Evolutionary conservation across 1,139 yeast genomes (phyloP).

Genomic region (Hanseniaspora gamundiae): DNA sequence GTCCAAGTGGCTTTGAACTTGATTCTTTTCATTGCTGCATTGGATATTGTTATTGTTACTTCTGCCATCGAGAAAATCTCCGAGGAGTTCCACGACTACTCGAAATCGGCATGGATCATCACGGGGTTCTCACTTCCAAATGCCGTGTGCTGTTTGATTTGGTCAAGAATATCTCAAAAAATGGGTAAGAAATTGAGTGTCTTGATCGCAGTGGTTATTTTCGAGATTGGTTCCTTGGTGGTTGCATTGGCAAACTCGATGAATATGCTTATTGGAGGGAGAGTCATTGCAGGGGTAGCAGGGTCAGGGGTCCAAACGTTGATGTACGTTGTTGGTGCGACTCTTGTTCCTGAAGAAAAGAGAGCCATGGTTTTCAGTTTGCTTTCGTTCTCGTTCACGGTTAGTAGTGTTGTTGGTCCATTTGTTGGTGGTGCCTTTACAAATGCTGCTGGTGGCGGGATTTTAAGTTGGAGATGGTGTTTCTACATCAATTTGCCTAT

Average conservation of each 20-base stretch:
- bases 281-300: slow-evolving; percentile 62
- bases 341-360: slow-evolving; percentile 44
- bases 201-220: slow-evolving; percentile 38
- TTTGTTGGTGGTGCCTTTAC: slow-evolving; percentile 61
- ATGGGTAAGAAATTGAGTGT: slow-evolving; percentile 48
- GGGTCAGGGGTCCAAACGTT: slow-evolving; percentile 58
- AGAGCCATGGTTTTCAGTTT: slow-evolving; percentile 41
- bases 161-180: slow-evolving; percentile 25
- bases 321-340: slow-evolving; percentile 46
- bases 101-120: slow-evolving; percentile 48
- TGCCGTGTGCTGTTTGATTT: slow-evolving; percentile 1
- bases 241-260: slow-evolving; percentile 45
- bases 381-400: slow-evolving; percentile 40
- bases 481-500: slow-evolving; percentile 61
- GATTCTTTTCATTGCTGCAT: slow-evolving; percentile 45
- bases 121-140: slow-evolving; percentile 43
- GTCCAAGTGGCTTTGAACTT: slow-evolving; percentile 10
- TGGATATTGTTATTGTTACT: slow-evolving; percentile 57
- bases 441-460: slow-evolving; percentile 36
- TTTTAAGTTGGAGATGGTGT: slow-evolving; percentile 56
- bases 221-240: slow-evolving; percentile 52
- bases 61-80: slow-evolving; percentile 48
- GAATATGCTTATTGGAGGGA: slow-evolving; percentile 55
- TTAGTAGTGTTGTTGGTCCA: slow-evolving; percentile 16
- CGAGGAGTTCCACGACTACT: slow-evolving; percentile 38